Conservation (phyloP, 768 basidiomycete species). For the Austroboletus festivus region DNA sequence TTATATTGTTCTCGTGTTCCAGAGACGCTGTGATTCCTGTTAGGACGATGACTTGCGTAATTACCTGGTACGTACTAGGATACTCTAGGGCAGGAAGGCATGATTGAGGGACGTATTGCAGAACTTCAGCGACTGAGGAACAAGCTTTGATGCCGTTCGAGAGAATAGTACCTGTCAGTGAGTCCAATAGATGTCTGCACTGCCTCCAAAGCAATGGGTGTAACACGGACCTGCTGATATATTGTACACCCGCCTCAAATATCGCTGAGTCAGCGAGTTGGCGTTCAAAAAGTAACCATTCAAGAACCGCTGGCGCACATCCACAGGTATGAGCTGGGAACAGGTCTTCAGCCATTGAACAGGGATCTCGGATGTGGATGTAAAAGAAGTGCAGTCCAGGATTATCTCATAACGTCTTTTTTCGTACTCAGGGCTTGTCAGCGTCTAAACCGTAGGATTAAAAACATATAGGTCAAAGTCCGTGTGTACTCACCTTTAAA, state of each 20-base stretch:
- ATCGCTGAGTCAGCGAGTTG: conserved; percentile 67
- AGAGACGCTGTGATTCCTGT: conserved; percentile 45
- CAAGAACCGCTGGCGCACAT: conserved; percentile 61
- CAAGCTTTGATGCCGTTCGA: conserved; percentile 55
- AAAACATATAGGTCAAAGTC: neutral
- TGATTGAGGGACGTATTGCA: conserved; percentile 50
- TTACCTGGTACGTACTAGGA: conserved; percentile 44
- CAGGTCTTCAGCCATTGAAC: conserved; percentile 79
- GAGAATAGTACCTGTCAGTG: conserved; percentile 45
- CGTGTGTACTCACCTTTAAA: conserved; percentile 51
- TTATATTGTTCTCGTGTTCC: conserved; percentile 55
- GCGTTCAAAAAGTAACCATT: conserved; percentile 70
- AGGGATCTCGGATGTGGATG: conserved; percentile 72
- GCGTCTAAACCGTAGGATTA: conserved; percentile 38
- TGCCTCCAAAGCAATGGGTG: neutral
- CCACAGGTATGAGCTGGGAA: conserved; percentile 68
- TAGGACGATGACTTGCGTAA: conserved; percentile 3
- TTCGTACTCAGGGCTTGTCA: conserved; percentile 47
- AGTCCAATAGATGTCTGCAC: neutral
- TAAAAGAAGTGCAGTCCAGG: conserved; percentile 79
- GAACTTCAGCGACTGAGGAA: conserved; percentile 59
- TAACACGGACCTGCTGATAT: conserved; percentile 47
- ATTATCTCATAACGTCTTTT: conserved; percentile 65
- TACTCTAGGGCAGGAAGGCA: conserved; percentile 47
- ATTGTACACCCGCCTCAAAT: conserved; percentile 74